Percentiles rank a stretch among this genome's conserved stretches.
Conservation (phyloP, 257 asterid genomes). For the Agastache rugosa region DNA sequence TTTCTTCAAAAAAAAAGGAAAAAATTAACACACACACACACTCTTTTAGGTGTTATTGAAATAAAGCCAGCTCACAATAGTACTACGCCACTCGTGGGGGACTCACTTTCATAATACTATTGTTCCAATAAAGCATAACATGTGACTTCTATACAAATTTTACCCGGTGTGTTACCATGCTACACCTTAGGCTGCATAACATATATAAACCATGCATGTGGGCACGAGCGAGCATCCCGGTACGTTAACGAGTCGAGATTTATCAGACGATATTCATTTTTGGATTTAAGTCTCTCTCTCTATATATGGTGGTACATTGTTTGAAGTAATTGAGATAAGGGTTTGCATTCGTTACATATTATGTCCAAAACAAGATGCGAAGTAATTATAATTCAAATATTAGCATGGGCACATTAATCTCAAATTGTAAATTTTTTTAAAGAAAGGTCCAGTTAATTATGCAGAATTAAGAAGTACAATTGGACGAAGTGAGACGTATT, state of each 20-base stretch:
- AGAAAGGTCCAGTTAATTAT: too few relatives aligned
- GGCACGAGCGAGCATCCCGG: background rate
- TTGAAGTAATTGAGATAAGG: too few relatives aligned
- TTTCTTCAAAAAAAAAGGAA: too few relatives aligned
- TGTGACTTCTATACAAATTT: background rate
- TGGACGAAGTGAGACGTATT: too few relatives aligned
- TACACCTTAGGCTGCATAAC: background rate
- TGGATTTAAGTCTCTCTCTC: background rate
- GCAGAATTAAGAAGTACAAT: too few relatives aligned
- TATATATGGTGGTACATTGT: too few relatives aligned
- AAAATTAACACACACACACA: too few relatives aligned
- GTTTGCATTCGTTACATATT: too few relatives aligned
- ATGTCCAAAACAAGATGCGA: too few relatives aligned
- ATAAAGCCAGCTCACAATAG: slow-evolving; percentile 8
- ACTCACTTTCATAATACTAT: background rate
- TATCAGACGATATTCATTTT: background rate
- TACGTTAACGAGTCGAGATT: background rate
- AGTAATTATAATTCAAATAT: too few relatives aligned
- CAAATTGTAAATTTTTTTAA: too few relatives aligned
- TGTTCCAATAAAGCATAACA: background rate
- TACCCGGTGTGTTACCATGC: background rate
- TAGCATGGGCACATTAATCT: too few relatives aligned
- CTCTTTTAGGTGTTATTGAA: slow-evolving; percentile 2
- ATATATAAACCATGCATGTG: background rate
- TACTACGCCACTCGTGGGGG: slow-evolving; percentile 27